Evolutionary conservation across 1,284 basidiomycete genomes (phyloP).

Genomic region (Xerocomus alliaceus): DNA sequence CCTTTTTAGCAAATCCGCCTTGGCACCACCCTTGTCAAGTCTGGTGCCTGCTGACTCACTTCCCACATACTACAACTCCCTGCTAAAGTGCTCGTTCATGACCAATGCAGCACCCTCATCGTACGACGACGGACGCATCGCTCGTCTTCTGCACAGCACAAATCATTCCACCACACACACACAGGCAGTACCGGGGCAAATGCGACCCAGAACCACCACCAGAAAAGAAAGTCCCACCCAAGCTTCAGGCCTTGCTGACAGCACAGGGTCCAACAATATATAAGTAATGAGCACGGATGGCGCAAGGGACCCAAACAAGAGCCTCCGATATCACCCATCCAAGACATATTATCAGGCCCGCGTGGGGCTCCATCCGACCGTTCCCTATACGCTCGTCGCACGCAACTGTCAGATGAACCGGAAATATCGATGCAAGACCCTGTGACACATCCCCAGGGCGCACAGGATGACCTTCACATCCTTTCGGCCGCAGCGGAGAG

Average conservation of each 20-base stretch:
- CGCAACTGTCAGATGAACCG: constrained; percentile 4
- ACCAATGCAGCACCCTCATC: no score
- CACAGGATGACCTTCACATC: not conserved
- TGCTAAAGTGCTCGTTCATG: no score
- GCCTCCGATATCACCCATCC: constrained; percentile 13
- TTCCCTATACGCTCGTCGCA: no score
- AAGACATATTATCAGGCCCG: not conserved
- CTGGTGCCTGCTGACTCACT: no score
- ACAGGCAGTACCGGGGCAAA: constrained; percentile 1
- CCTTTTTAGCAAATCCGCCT: no score
- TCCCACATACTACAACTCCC: no score
- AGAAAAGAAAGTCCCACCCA: constrained; percentile 8
- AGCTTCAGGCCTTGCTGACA: not conserved
- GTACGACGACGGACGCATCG: no score
- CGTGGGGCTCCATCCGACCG: not conserved
- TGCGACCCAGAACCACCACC: constrained; percentile 3
- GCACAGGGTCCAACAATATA: constrained; percentile 15
- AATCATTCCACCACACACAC: no score
- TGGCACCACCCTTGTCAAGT: not conserved
- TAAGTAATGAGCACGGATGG: no score
- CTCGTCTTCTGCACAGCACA: no score
- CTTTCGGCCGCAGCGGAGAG: not conserved
- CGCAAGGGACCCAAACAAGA: no score
- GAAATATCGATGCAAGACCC: not conserved
- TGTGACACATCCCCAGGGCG: not conserved